Base-by-base conservation (phyloP, 345 rosid genomes). In the Lumnitzera racemosa region DNA sequence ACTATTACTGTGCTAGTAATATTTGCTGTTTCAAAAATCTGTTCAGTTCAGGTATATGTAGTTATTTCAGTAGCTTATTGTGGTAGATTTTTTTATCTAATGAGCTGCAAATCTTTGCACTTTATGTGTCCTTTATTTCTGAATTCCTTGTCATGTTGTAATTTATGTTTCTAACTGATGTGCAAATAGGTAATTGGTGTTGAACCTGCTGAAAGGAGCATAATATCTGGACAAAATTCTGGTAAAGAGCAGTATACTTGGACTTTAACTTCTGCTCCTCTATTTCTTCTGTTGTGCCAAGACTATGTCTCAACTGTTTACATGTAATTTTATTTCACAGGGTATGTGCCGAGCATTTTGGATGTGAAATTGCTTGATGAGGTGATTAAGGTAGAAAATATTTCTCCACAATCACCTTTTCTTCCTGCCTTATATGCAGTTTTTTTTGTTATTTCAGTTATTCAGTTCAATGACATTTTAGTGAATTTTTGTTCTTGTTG, bases 171-270 rank as follows among this genome's bases (percentile, higher is more conserved):
- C 7, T 1, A 12, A 27, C 47, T 31, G 46, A 60, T 65, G 43
- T 36, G 43, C 67, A 15, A 67, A 61, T 72, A 88, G 96, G 81
- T 92, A 43, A 82, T 89, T 46, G 98, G 98, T 2, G 98, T 89
- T 72, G 98, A 92, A 72, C 98, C 96, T 66, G 91, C 98, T 15
- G 98, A 89, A 59, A 82, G 94, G 73, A 92, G 94, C 76, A 70
- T 92, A 57, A 80, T 89, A 60, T 92, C 94, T 31, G 95, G 96
- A 70, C 96, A 87, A 61, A 85, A 76, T 50, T 71, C 86, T 51
- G 98, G 96, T 89, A 64, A 51, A 70, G 49, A 63, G 29, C 25
- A 55, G 63, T 70, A 29, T 24, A 25, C 36, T 8, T 17, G 7
- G 36, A 55, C 16, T 57, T 60, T 66, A 23, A 31, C 31, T 27